Base-by-base conservation (phyloP, 1,139 yeast genomes). In the Protomyces lactucae-debilis region DNA sequence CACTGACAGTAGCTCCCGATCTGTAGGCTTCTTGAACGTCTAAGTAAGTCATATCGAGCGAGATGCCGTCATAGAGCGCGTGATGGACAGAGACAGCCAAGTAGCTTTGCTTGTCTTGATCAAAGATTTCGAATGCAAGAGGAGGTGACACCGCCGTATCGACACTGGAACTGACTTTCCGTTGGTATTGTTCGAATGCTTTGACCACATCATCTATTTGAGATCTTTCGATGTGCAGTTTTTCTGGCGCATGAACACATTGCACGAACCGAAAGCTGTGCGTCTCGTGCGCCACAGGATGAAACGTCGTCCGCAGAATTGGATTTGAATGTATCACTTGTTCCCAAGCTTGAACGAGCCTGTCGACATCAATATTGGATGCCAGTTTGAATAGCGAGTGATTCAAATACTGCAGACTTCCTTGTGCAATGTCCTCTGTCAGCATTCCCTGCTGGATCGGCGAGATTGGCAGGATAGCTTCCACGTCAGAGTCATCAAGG, bases 391-490 rank as follows among this genome's bases (percentile, higher is more conserved):
- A 57, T 6, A 69, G 61, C 32, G 61, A 69, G n/a, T 65, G 67
- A 32, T 70, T 70, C 32, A 67, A 48, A 43, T 70, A 70, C n/a
- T 52, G 36, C 48, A 43, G 18, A 16, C 23, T 43, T 5, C 48
- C 48, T 10, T 16, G 16, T 9, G 23, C 25, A 6, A 36, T 21
- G 52, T 64, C 61, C 10, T 61, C 56, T 8, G 67, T 53, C 14
- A 70, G 48, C 37, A 70, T 69, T 2, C 71, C 71, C 8, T 65
- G 70, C 61, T 70, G 72, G 28, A 70, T 40, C 5, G 70, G 71
- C 10, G 72, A 70, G 37, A 70, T 68, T 25, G 67, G 68, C 23
- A 66, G 65, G 3, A 66, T 51, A 9, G 51, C 60, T 5, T 59
- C 66, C 10, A 51, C 55, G 39, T 12, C 61, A 36, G 16, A 52